These are phyloP conservation scores for Strobilomyces confusus DNA, from an alignment of 768 basidiomycete genomes.

Conservation along the genomic window DNA sequence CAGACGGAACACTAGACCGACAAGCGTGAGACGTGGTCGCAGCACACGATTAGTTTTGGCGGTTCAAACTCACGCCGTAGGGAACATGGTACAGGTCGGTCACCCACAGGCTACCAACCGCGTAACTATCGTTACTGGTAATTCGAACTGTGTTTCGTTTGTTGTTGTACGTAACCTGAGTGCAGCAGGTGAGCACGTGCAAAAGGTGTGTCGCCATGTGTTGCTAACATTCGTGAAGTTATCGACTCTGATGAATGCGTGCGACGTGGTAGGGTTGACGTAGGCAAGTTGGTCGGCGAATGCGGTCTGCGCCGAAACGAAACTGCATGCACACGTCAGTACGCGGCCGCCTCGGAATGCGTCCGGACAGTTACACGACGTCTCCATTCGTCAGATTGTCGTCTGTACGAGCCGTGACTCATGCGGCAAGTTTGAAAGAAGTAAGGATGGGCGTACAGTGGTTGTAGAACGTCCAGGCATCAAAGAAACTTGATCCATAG, in stretches of 20 bases:
- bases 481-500: slow-evolving; percentile 58
- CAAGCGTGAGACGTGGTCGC: slow-evolving; percentile 1
- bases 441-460: slow-evolving; percentile 38
- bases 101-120: slow-evolving; percentile 60
- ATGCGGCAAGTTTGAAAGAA: not conserved
- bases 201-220: no score
- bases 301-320: slow-evolving; percentile 43
- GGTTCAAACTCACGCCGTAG: slow-evolving; percentile 45
- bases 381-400: slow-evolving; percentile 73
- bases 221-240: slow-evolving; percentile 55
- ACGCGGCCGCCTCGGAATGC: not conserved
- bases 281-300: slow-evolving; percentile 51
- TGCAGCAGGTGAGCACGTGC: slow-evolving; percentile 3
- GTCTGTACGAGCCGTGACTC: slow-evolving; percentile 34
- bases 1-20: slow-evolving; percentile 60
- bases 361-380: slow-evolving; percentile 37
- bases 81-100: slow-evolving; percentile 64
- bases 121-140: slow-evolving; percentile 49
- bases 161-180: slow-evolving; percentile 36
- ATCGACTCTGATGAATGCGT: slow-evolving; percentile 76
- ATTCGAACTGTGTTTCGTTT: slow-evolving; percentile 72
- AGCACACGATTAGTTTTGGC: not conserved
- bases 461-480: slow-evolving; percentile 64
- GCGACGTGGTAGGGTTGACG: slow-evolving; percentile 58
- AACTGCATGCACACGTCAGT: slow-evolving; percentile 36